A percentile compares a stretch with the other conserved stretches of the same genome.
Conservation (phyloP, 257 asterid genomes). For the Datura wrightii region DNA sequence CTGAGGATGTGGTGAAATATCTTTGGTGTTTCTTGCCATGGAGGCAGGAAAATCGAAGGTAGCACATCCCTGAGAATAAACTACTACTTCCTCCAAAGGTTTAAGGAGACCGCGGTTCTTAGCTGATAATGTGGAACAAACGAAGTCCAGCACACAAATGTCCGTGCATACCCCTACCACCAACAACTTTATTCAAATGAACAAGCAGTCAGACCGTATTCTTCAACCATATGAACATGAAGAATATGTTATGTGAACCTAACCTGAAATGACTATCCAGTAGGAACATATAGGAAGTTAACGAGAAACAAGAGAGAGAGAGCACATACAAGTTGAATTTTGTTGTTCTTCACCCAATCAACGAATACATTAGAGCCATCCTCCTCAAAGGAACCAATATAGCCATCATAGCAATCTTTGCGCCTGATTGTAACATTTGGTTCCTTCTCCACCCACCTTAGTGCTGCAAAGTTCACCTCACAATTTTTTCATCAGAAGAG, state of each 20-base stretch:
- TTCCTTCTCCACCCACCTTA: conserved; percentile 69
- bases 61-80: conserved; percentile 72
- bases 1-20: conserved; percentile 64
- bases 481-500: background rate
- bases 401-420: conserved; percentile 77
- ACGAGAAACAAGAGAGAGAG: background rate
- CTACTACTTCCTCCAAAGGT: conserved; percentile 62
- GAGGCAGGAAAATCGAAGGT: conserved; percentile 69
- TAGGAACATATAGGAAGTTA: background rate
- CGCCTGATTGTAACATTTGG: conserved; percentile 66
- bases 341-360: conserved; percentile 67
- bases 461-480: conserved; percentile 44
- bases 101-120: conserved; percentile 59
- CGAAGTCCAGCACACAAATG: conserved; percentile 80
- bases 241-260: background rate
- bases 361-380: conserved; percentile 71
- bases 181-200: conserved; percentile 46
- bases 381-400: conserved; percentile 61
- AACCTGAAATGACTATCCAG: background rate
- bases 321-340: conserved; percentile 53
- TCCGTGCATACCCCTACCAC: conserved; percentile 76
- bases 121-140: conserved; percentile 71
- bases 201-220: conserved; percentile 1
- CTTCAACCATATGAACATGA: background rate
- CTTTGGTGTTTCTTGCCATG: conserved; percentile 50